These are phyloP conservation scores for Clonostachys chloroleuca DNA, from an alignment of 2,329 filamentous ascomycete genomes.

Conservation along the genomic window DNA sequence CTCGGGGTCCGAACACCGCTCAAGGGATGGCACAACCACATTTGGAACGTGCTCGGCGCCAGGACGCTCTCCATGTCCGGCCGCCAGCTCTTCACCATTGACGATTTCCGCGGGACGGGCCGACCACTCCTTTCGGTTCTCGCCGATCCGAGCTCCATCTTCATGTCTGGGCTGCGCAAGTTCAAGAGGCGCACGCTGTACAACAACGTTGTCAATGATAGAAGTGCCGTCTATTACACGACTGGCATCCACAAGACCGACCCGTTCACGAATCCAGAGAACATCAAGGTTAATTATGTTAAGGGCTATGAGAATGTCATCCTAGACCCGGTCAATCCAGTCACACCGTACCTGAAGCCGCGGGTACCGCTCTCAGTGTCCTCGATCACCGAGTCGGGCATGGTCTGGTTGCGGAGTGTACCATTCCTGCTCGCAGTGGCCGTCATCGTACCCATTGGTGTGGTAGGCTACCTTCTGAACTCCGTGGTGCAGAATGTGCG, in stretches of 20 bases:
- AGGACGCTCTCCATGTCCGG: constrained; percentile 79
- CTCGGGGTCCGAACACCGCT: constrained; percentile 70
- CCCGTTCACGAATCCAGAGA: constrained; percentile 66
- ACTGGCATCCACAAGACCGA: constrained; percentile 73
- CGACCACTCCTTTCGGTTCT: constrained; percentile 75
- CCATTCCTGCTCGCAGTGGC: constrained; percentile 62
- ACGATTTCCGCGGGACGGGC: constrained; percentile 79
- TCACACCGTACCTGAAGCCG: constrained; percentile 39
- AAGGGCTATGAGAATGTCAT: constrained; percentile 72
- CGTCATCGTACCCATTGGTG: constrained; percentile 70
- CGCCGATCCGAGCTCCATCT: constrained; percentile 79
- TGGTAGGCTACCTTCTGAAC: constrained; percentile 70
- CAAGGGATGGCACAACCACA: constrained; percentile 58
- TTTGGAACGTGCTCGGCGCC: constrained; percentile 83
- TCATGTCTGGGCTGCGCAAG: constrained; percentile 70
- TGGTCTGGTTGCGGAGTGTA: constrained; percentile 41
- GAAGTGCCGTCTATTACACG: constrained; percentile 78
- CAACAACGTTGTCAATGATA: constrained; percentile 83
- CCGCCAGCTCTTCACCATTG: constrained; percentile 81
- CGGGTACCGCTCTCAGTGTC: constrained; percentile 16
- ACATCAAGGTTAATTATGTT: constrained; percentile 68
- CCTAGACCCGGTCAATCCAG: constrained; percentile 62
- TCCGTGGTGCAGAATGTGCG: constrained; percentile 71
- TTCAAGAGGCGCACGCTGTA: constrained; percentile 80
- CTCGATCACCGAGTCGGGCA: constrained; percentile 20